Percentiles rank a stretch among this genome's conserved stretches.
These are phyloP conservation scores for Sporopachydermia lactativora DNA, from an alignment of 805 yeast genomes.

Conservation along the genomic window DNA sequence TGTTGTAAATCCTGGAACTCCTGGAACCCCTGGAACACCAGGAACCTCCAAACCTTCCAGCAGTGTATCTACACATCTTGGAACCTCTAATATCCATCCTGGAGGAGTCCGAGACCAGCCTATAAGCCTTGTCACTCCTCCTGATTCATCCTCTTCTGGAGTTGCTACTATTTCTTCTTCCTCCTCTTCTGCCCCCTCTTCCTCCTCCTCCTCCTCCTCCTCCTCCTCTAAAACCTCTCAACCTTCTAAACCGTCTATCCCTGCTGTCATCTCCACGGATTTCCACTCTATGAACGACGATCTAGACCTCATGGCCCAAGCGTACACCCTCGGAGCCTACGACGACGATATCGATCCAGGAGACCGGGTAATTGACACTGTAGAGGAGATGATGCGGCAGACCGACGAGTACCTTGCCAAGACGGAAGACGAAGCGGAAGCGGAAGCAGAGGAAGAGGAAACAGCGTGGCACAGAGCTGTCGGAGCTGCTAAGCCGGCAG, in stretches of 20 bases:
- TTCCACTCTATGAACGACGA: conserved; percentile 25
- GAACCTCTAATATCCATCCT: too few species aligned
- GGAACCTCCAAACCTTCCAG: too few species aligned
- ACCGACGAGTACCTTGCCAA: neutral
- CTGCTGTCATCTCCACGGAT: too few species aligned
- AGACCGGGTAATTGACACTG: neutral
- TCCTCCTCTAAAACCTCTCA: too few species aligned
- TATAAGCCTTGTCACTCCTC: too few species aligned
- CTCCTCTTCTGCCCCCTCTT: too few species aligned
- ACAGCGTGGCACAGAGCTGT: neutral
- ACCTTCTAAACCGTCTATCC: too few species aligned
- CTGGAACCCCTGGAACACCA: neutral
- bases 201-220: too few species aligned
- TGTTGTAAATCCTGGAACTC: neutral
- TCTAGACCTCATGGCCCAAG: conserved; percentile 36
- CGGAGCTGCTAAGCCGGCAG: neutral
- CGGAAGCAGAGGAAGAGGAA: neutral
- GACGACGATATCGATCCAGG: conserved; percentile 35
- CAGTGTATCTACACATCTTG: too few species aligned
- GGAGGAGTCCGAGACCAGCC: too few species aligned
- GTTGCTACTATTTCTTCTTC: too few species aligned
- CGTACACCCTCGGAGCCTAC: conserved; percentile 35
- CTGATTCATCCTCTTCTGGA: too few species aligned
- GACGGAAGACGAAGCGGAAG: conserved; percentile 1
- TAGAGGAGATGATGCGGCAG: neutral